Percentiles rank a stretch among this genome's conserved stretches.
These are phyloP conservation scores for Akanthomyces uredinophilus DNA, from an alignment of 2,329 filamentous ascomycete species.

Conservation along the genomic window DNA sequence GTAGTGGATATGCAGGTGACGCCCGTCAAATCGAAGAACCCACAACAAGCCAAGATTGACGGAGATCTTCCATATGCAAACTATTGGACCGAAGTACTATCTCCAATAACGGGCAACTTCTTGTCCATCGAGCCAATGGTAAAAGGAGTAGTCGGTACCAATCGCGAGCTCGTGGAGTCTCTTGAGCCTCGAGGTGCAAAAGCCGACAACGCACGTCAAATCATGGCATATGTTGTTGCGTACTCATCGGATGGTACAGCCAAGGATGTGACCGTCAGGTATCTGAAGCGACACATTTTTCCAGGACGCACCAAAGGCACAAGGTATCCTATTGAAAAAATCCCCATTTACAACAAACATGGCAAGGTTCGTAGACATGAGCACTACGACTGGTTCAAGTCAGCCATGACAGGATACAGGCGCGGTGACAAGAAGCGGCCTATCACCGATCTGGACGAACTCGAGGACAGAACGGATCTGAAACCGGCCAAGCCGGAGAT, in stretches of 20 bases:
- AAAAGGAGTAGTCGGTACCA: constrained; percentile 63
- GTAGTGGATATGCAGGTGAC: constrained; percentile 49
- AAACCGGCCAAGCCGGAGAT: constrained; percentile 67
- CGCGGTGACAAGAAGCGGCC: constrained; percentile 45
- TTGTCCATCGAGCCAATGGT: constrained; percentile 74
- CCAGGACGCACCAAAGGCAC: constrained; percentile 88
- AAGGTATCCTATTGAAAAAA: constrained; percentile 71
- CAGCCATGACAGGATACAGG: constrained; percentile 68
- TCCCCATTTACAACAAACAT: constrained; percentile 70
- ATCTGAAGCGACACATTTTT: constrained; percentile 73
- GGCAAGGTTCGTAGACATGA: constrained; percentile 75
- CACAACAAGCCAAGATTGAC: constrained; percentile 53
- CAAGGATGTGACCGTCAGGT: constrained; percentile 91
- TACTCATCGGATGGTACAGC: constrained; percentile 80
- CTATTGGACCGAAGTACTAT: constrained; percentile 91
- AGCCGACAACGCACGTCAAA: constrained; percentile 80
- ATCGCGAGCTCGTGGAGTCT: constrained; percentile 63
- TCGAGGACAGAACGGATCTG: constrained; percentile 75
- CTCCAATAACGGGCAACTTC: constrained; percentile 72
- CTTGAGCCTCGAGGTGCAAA: constrained; percentile 80
- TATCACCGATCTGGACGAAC: constrained; percentile 66
- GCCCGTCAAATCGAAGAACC: constrained; percentile 33
- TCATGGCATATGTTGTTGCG: constrained; percentile 84
- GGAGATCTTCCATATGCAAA: constrained; percentile 75
- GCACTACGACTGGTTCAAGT: constrained; percentile 83